These are phyloP conservation scores for Cladosporium sphaerospermum DNA, from an alignment of 2,329 filamentous ascomycete species.

Conservation along the genomic window DNA sequence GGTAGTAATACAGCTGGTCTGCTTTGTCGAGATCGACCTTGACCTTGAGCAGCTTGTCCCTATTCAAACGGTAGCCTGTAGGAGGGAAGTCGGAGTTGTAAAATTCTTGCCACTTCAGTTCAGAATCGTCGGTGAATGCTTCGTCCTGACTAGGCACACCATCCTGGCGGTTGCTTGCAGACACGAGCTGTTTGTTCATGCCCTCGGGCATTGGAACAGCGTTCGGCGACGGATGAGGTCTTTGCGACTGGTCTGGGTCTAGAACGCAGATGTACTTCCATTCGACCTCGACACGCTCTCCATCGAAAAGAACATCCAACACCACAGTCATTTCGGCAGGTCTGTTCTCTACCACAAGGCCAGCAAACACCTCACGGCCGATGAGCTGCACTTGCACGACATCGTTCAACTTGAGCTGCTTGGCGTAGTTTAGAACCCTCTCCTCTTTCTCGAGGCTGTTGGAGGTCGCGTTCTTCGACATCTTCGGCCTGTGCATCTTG, in stretches of 20 bases:
- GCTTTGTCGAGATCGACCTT: conserved; percentile 67
- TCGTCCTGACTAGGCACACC: conserved; percentile 44
- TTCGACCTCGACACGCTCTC: conserved; percentile 72
- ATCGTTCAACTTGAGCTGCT: conserved; percentile 62
- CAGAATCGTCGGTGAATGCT: conserved; percentile 40
- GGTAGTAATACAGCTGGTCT: conserved; percentile 80
- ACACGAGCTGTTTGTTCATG: conserved; percentile 42
- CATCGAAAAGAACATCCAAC: conserved; percentile 76
- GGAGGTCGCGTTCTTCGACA: conserved; percentile 58
- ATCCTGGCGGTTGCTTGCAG: conserved; percentile 44
- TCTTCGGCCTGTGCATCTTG: conserved; percentile 85
- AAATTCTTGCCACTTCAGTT: conserved; percentile 60
- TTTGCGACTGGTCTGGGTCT: conserved; percentile 61
- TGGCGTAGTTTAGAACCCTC: conserved; percentile 62
- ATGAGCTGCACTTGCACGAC: conserved; percentile 82
- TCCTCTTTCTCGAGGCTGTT: conserved; percentile 64
- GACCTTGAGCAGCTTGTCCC: conserved; percentile 43
- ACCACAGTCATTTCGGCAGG: conserved; percentile 67
- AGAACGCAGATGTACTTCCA: conserved; percentile 79
- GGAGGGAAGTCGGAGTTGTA: conserved; percentile 45
- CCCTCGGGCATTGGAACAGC: conserved; percentile 63
- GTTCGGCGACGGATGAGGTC: conserved; percentile 67
- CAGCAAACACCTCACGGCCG: conserved; percentile 83
- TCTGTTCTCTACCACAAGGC: conserved; percentile 78
- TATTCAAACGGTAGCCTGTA: conserved; percentile 30